phyloP scores from a whole-genome alignment of 805 yeast species.

The Candida golubevii region DNA sequence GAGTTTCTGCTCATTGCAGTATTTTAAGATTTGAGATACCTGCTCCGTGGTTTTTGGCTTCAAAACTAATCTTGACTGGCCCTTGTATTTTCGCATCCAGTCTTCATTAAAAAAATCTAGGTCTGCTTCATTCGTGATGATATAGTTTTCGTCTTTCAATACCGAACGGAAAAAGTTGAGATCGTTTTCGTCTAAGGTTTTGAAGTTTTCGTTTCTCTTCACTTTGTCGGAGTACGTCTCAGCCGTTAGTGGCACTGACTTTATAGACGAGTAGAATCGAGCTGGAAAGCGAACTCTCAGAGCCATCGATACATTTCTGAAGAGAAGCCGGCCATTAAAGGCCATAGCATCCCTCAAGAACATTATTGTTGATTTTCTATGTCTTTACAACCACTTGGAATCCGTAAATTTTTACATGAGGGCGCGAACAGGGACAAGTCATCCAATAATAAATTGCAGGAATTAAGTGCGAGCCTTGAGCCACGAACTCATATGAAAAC shows the following conservation, averaged over 20 bases:
- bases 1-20: constrained; percentile 70
- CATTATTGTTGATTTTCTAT: not conserved
- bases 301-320: not conserved
- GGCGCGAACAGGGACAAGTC: constrained; percentile 8
- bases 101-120: constrained; percentile 76
- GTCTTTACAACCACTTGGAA: too few relatives aligned
- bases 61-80: constrained; percentile 76
- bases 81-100: constrained; percentile 90
- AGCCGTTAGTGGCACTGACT: constrained; percentile 53
- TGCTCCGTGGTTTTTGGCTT: constrained; percentile 81
- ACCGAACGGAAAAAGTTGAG: constrained; percentile 56
- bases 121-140: constrained; percentile 56
- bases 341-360: constrained; percentile 1
- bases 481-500: too few relatives aligned
- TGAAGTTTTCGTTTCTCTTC: constrained; percentile 47
- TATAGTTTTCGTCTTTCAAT: constrained; percentile 47
- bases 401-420: not conserved
- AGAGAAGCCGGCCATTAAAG: constrained; percentile 1
- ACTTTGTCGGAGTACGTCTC: constrained; percentile 62
- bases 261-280: constrained; percentile 22
- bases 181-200: constrained; percentile 52
- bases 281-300: not conserved
- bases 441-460: constrained; percentile 6
- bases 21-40: constrained; percentile 68
- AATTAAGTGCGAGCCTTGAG: not conserved